Conservation (phyloP, 176 grass and related monocot species). For the Triticum aestivum region IWGSC_CS_RefSeq_v2.1 NC_057803.1:46625094-46625593, state of each 20-base stretch:
- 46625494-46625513: no score
- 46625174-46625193: slow-evolving; percentile 56
- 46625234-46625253: background rate
- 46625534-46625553: no score
- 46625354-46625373: no score
- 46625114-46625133: background rate
- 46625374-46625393: background rate
- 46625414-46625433: no score
- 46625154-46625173: slow-evolving; percentile 65
- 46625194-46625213: slow-evolving; percentile 44
- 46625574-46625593: no score
- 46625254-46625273: slow-evolving; percentile 22
- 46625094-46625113: background rate
- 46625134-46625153: slow-evolving; percentile 19
- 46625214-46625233: slow-evolving; percentile 26
- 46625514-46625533: no score
- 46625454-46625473: no score
- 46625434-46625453: no score
- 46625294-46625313: slow-evolving; percentile 35
- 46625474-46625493: no score
- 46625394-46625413: background rate
- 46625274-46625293: slow-evolving; percentile 19
- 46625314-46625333: slow-evolving; percentile 5
- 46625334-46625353: slow-evolving; percentile 2
- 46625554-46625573: no score